Conservation (phyloP, 805 yeast species). For the Yamadazyma olivae region DNA sequence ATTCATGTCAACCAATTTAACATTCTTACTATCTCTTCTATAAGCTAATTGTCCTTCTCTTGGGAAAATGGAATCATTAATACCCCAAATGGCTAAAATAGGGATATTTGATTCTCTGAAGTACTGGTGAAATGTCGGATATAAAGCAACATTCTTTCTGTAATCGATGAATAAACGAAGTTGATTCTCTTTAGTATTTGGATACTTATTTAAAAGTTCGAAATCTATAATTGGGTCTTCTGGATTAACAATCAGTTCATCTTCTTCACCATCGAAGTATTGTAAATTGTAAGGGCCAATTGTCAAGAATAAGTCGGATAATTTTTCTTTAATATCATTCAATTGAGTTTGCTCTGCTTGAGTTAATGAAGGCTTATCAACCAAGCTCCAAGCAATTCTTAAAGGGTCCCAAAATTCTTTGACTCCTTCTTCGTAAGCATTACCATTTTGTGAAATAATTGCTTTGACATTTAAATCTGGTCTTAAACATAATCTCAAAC, state of each 20-base stretch:
- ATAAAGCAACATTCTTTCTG: constrained; percentile 27
- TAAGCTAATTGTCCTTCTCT: constrained; percentile 36
- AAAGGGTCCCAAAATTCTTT: constrained; percentile 39
- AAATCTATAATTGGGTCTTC: constrained; percentile 27
- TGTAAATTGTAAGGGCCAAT: constrained; percentile 19
- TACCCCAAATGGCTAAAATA: constrained; percentile 39
- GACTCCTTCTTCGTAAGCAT: constrained; percentile 44
- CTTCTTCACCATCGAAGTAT: constrained; percentile 27
- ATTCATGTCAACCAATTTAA: constrained; percentile 23
- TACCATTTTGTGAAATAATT: constrained; percentile 41
- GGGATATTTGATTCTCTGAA: constrained; percentile 29
- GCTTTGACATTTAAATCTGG: constrained; percentile 26
- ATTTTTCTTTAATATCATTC: constrained; percentile 8
- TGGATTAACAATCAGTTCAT: constrained; percentile 26
- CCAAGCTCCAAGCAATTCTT: constrained; percentile 26
- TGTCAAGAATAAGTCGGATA: constrained; percentile 12
- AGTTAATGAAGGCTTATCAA: constrained; percentile 9
- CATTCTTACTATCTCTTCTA: constrained; percentile 26
- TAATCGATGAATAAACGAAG: constrained; percentile 34
- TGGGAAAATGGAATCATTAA: constrained; percentile 34
- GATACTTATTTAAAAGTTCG: constrained; percentile 19
- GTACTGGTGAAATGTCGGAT: constrained; percentile 35
- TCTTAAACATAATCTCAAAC: constrained; percentile 33
- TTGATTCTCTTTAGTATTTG: constrained; percentile 24
- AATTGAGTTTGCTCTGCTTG: constrained; percentile 11